These are phyloP conservation scores for Zygosaccharomyces pseudobailii DNA, from an alignment of 1,139 yeast species.

Conservation along the genomic window DNA sequence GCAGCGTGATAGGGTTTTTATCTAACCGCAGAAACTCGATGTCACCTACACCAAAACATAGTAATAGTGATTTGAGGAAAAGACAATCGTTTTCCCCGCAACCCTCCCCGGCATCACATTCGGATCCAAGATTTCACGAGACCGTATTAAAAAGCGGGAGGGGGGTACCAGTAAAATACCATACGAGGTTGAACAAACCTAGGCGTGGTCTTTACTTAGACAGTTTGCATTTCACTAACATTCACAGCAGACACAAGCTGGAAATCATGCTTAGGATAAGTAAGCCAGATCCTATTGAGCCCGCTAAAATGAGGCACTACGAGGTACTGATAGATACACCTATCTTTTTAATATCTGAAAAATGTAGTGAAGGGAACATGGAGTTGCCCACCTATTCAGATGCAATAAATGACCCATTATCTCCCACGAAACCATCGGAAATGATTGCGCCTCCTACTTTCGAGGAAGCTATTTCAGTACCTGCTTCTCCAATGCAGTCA, in stretches of 20 bases:
- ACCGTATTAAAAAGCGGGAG: conserved; percentile 24
- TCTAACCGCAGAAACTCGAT: conserved; percentile 20
- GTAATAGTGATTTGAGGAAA: conserved; percentile 1
- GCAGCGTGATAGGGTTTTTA: conserved; percentile 30
- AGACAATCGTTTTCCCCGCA: conserved; percentile 1
- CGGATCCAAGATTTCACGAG: conserved; percentile 20
- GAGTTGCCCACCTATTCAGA: conserved; percentile 67
- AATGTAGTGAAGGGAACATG: conserved; percentile 62
- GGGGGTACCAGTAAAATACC: conserved; percentile 24
- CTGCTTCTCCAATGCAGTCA: conserved; percentile 32
- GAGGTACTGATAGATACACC: conserved; percentile 92
- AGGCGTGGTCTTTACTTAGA: conserved; percentile 58
- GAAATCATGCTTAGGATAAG: conserved; percentile 78
- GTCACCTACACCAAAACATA: conserved; percentile 6
- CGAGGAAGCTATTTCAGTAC: conserved; percentile 49
- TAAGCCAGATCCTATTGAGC: conserved; percentile 51
- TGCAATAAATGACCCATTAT: conserved; percentile 33
- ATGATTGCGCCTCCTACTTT: conserved; percentile 46
- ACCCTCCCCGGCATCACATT: neutral
- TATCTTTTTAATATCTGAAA: conserved; percentile 61
- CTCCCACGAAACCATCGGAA: conserved; percentile 2
- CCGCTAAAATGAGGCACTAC: conserved; percentile 67
- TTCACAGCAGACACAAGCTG: conserved; percentile 68
- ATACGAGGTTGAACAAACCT: conserved; percentile 27
- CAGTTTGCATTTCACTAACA: conserved; percentile 58